These are phyloP conservation scores for Babesia divergens DNA, from an alignment of 169 alveolate genomes.

Conservation along the genomic window DNA sequence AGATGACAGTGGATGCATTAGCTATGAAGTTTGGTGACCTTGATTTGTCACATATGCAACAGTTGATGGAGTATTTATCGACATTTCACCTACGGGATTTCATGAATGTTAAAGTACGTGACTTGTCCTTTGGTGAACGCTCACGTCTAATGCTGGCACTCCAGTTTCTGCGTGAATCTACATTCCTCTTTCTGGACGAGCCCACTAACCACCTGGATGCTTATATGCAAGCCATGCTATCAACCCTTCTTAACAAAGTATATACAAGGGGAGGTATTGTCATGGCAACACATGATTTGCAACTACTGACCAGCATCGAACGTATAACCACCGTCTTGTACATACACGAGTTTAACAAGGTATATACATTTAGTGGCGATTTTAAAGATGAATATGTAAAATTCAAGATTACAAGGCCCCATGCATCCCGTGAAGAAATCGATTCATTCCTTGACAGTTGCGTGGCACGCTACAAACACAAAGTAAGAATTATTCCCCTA, in stretches of 20 bases:
- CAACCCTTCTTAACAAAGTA: constrained; percentile 58
- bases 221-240: constrained; percentile 60
- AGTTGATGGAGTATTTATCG: constrained; percentile 59
- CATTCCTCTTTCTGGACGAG: constrained; percentile 71
- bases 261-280: constrained; percentile 69
- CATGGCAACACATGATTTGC: constrained; percentile 73
- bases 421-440: constrained; percentile 8
- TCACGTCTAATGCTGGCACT: constrained; percentile 66
- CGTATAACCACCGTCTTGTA: constrained; percentile 50
- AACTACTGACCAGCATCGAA: constrained; percentile 62
- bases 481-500: background rate
- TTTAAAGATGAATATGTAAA: constrained; percentile 34
- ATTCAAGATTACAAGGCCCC: constrained; percentile 7
- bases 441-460: constrained; percentile 24
- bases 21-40: constrained; percentile 17
- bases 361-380: constrained; percentile 58
- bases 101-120: constrained; percentile 41
- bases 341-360: constrained; percentile 63
- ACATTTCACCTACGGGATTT: constrained; percentile 63
- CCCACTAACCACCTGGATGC: constrained; percentile 73
- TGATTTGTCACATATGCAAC: constrained; percentile 10
- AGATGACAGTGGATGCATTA: constrained; percentile 13
- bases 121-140: constrained; percentile 72
- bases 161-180: constrained; percentile 67
- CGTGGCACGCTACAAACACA: background rate